Evolutionary conservation across 257 asterid species (phyloP).

Genomic region (Datura wrightii): DNA sequence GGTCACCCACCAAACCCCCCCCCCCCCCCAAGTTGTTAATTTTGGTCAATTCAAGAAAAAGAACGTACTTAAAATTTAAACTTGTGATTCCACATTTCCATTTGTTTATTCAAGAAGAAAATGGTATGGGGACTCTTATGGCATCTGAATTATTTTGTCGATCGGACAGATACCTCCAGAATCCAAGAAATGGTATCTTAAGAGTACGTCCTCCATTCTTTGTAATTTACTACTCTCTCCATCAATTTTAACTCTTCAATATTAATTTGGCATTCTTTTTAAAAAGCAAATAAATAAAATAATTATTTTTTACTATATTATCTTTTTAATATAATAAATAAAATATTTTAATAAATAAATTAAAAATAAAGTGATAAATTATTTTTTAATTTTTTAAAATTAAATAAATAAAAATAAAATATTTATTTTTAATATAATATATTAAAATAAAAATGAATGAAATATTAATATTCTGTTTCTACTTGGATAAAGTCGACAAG

Average conservation of each 20-base stretch:
- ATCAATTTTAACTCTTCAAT: too few relatives aligned
- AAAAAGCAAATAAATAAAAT: too few relatives aligned
- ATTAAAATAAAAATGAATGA: too few relatives aligned
- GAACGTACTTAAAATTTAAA: not conserved
- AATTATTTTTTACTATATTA: too few relatives aligned
- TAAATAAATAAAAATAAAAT: too few relatives aligned
- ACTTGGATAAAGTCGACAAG: not conserved
- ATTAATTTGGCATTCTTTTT: too few relatives aligned
- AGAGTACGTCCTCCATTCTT: not conserved
- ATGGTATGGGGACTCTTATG: not conserved
- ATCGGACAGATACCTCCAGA: constrained; percentile 7
- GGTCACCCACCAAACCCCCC: not conserved
- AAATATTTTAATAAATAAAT: too few relatives aligned
- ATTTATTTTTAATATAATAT: too few relatives aligned
- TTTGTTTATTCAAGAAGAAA: constrained; percentile 15
- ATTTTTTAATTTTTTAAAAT: too few relatives aligned
- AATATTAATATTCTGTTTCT: not conserved
- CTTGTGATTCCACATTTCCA: constrained; percentile 28
- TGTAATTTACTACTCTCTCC: not conserved
- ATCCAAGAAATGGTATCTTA: constrained; percentile 43
- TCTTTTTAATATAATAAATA: too few relatives aligned
- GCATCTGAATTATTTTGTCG: constrained; percentile 12
- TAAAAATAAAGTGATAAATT: too few relatives aligned
- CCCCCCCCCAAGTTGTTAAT: not conserved
- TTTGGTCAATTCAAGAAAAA: constrained; percentile 17